Percentiles rank a stretch among this genome's conserved stretches.
Conservation (phyloP, 495 filamentous ascomycete species). For the Penicillium dipodomyicola region DNA sequence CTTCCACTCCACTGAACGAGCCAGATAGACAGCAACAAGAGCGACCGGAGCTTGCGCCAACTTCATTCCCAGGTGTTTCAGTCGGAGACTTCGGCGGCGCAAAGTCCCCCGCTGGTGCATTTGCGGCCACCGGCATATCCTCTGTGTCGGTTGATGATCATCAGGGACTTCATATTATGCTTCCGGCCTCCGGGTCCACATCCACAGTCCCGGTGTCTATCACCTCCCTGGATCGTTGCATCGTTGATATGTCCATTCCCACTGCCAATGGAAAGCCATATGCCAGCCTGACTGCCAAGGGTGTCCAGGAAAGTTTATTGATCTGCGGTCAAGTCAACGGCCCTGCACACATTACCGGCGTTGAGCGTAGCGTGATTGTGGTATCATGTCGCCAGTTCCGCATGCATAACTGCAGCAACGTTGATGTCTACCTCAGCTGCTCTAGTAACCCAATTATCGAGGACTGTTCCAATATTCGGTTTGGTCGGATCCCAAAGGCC, state of each 20-base stretch:
- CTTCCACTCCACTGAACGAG: conserved; percentile 50
- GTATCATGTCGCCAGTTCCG: conserved; percentile 79
- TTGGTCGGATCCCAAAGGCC: conserved; percentile 66
- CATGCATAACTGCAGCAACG: conserved; percentile 79
- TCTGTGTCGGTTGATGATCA: conserved; percentile 66
- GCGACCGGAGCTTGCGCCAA: conserved; percentile 39
- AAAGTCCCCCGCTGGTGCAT: conserved; percentile 14
- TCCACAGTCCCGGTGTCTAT: conserved; percentile 70
- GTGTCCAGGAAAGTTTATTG: conserved; percentile 65
- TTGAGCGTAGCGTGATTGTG: conserved; percentile 72
- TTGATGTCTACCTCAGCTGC: conserved; percentile 80
- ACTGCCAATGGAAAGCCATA: conserved; percentile 63
- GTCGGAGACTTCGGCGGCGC: conserved; percentile 21
- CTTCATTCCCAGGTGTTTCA: conserved; percentile 31
- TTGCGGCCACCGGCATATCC: conserved; percentile 38
- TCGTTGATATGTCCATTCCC: conserved; percentile 74
- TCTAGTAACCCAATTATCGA: conserved; percentile 90
- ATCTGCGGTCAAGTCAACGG: conserved; percentile 76
- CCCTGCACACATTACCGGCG: conserved; percentile 73
- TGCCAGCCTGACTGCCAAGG: conserved; percentile 69
- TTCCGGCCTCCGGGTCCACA: conserved; percentile 63
- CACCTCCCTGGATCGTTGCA: conserved; percentile 65
- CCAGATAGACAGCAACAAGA: conserved; percentile 38
- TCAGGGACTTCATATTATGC: conserved; percentile 59
- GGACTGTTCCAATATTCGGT: conserved; percentile 73